Conservation (phyloP, 2,329 filamentous ascomycete genomes). For the Colletotrichum siamense region DNA sequence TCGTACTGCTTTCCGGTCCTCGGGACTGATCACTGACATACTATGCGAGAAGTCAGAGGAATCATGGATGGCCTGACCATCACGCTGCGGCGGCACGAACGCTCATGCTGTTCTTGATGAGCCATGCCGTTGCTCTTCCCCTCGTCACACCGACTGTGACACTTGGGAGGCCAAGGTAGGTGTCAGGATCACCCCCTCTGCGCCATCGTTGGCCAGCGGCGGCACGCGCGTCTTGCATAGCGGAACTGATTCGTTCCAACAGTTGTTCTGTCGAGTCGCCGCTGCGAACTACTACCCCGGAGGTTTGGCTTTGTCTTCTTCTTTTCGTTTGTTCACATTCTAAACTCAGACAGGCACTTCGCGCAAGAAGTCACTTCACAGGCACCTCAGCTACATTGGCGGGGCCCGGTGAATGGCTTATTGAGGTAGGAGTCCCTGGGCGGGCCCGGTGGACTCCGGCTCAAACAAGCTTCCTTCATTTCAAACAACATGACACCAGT, state of each 20-base stretch:
- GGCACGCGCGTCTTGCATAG: background rate
- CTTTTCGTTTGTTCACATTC: background rate
- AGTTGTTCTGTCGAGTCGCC: background rate
- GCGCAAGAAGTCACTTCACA: background rate
- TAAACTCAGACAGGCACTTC: background rate
- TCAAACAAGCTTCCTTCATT: background rate
- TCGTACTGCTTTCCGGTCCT: rapidly evolving
- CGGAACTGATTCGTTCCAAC: background rate
- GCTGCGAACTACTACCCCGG: background rate
- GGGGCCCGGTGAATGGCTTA: background rate
- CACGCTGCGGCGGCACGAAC: background rate
- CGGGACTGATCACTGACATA: background rate
- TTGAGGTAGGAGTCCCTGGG: background rate
- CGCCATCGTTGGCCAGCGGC: background rate
- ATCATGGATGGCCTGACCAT: background rate
- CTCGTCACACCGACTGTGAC: background rate
- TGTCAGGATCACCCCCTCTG: background rate
- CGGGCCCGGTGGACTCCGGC: background rate
- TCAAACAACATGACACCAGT: background rate
- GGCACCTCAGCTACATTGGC: background rate
- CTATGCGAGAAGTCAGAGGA: background rate
- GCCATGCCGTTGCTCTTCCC: background rate
- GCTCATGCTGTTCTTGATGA: background rate
- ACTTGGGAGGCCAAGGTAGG: background rate
- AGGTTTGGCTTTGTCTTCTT: background rate